Percentiles rank a stretch among this genome's conserved stretches.
These are phyloP conservation scores for Paraphoma sp. DNA, from an alignment of 2,329 filamentous ascomycete species.

Conservation along the genomic window DNA sequence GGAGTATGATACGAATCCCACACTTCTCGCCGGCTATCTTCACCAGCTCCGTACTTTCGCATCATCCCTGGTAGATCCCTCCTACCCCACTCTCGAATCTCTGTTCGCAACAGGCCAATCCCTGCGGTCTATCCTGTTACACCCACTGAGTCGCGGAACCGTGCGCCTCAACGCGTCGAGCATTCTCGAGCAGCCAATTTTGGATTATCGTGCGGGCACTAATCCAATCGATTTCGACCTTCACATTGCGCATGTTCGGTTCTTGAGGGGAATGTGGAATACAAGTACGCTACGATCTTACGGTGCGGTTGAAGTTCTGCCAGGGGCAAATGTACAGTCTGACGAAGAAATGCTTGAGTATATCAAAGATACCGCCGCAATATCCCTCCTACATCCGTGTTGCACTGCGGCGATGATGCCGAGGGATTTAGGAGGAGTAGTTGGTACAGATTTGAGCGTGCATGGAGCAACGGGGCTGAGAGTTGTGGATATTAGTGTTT, in stretches of 20 bases:
- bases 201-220: constrained; percentile 34
- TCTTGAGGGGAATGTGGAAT: constrained; percentile 1
- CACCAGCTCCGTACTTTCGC: constrained; percentile 7
- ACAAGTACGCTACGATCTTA: constrained; percentile 5
- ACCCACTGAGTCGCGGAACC: constrained; percentile 27
- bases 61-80: constrained; percentile 2
- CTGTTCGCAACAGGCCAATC: constrained; percentile 9
- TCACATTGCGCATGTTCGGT: constrained; percentile 6
- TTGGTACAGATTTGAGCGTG: constrained; percentile 6
- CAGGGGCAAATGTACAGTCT: constrained; percentile 4
- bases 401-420: constrained; percentile 13
- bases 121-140: constrained; percentile 5
- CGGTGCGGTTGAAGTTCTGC: constrained; percentile 4
- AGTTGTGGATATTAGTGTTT: constrained; percentile 8
- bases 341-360: constrained; percentile 6
- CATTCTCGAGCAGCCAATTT: constrained; percentile 26
- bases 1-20: constrained; percentile 2
- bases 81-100: constrained; percentile 8
- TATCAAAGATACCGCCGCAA: not conserved
- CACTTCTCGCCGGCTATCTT: constrained; percentile 8
- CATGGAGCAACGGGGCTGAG: constrained; percentile 4
- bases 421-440: not conserved
- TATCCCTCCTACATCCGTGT: constrained; percentile 13
- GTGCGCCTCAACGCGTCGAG: constrained; percentile 24
- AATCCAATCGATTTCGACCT: constrained; percentile 33